Percentiles rank a stretch among this genome's conserved stretches.
Conservation (phyloP, 805 yeast genomes). For the Candida suzukii region DNA sequence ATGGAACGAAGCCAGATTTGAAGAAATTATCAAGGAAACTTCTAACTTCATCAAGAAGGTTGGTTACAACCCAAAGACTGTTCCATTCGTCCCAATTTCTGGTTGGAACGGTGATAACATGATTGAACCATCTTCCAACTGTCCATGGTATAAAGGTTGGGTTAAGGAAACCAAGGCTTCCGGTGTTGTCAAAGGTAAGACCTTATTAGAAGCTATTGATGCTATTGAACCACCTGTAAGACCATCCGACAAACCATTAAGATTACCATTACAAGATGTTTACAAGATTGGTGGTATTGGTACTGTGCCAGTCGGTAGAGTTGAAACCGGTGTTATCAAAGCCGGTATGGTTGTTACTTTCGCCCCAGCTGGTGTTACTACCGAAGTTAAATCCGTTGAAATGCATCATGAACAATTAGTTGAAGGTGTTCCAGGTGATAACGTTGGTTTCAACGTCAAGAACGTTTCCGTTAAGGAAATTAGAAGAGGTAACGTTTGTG, state of each 20-base stretch:
- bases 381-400: conserved; percentile 85
- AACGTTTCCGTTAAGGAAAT: conserved; percentile 83
- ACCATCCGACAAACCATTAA: conserved; percentile 82
- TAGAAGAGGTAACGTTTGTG: conserved; percentile 89
- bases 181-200: conserved; percentile 70
- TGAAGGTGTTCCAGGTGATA: conserved; percentile 88
- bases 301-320: conserved; percentile 91
- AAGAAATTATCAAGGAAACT: conserved; percentile 71
- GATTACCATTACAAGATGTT: conserved; percentile 86
- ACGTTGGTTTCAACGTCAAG: conserved; percentile 87
- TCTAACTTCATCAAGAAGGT: conserved; percentile 78
- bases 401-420: conserved; percentile 79
- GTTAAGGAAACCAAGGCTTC: conserved; percentile 61
- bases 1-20: conserved; percentile 78
- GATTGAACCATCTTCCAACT: conserved; percentile 77
- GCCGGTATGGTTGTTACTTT: conserved; percentile 86
- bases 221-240: conserved; percentile 74
- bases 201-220: conserved; percentile 80
- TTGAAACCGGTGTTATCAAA: conserved; percentile 88
- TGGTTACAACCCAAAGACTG: conserved; percentile 77
- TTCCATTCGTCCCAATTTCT: conserved; percentile 85
- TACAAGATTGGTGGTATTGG: conserved; percentile 92
- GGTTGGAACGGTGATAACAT: conserved; percentile 94
- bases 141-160: conserved; percentile 90
- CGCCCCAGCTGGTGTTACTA: conserved; percentile 87